Base-by-base conservation (phyloP, 306 rosid species). In the Abrus precatorius region DNA sequence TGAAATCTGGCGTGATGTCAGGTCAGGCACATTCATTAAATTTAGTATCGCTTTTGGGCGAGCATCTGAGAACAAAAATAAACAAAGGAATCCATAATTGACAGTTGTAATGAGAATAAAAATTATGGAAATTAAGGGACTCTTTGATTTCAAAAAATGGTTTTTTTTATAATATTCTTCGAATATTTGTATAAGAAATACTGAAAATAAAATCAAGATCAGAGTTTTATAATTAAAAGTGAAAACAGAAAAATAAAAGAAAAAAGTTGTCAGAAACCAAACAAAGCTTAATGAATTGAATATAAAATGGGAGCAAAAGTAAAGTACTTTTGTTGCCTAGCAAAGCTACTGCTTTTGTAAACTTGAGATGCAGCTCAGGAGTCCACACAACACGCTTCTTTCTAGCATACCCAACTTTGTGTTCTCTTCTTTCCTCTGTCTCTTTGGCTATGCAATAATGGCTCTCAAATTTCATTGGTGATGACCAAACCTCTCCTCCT, bases 1-100 rank as follows among this genome's bases (percentile, higher is more conserved):
- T 5, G 87, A 74, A 40, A 88, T 80, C 14, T 90, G 94, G 55
- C 77, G 75, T 10, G 43, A 10, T 8, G 92, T 81, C 59, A 88
- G 53, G 36, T 61, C 27, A 41, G 83, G 84, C 63, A 43, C 86
- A n/a, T 82, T 74, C 89, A 90, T 86, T 75, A 33, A 1, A 57
- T 69, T 34, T 14, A 38, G 34, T 50, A 90, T 81, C 4, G 38
- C 33, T 79, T 79, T 90, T 0, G 92, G 92, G 29, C 85, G 85
- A 81, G 82, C 82, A 38, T 69, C 90, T 80, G 76, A 5, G 56
- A 66, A 11, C 56, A 61, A 59, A 59, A 53, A 12, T 63, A 40
- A 54, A 3, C 5, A 61, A 54, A 20, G 20, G 12, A 54, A 68
- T 52, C 20, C n/a, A 4, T 56, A 20, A n/a, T 14, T 28, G 44